phyloP scores from a whole-genome alignment of 208 protist species.

The Angomonas deanei region DNA sequence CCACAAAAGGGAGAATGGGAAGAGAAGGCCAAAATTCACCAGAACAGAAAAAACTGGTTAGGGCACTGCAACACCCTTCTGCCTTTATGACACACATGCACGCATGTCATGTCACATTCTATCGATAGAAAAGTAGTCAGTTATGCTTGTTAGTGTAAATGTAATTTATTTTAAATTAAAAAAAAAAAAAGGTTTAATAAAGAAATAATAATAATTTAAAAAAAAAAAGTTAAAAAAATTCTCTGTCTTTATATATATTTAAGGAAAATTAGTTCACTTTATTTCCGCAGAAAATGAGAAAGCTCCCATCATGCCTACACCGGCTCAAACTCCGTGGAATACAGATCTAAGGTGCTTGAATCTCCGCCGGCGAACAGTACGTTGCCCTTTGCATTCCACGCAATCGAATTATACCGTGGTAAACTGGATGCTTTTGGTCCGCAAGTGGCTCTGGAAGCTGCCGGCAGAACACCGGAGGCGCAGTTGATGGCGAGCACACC shows the following conservation, averaged over 20 bases:
- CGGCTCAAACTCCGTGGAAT: constrained; percentile 18
- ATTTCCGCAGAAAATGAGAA: too few species aligned
- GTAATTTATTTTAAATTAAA: constrained; percentile 4
- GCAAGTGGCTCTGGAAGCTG: constrained; percentile 53
- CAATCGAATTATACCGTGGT: constrained; percentile 70
- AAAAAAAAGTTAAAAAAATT: background rate
- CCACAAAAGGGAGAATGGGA: background rate
- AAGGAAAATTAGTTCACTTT: too few species aligned
- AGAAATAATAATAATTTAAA: background rate
- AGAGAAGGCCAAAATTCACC: background rate
- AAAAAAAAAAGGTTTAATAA: constrained; percentile 11
- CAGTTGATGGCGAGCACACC: constrained; percentile 80
- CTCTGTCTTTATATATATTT: too few species aligned
- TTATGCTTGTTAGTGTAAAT: background rate
- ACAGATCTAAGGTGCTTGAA: constrained; percentile 67
- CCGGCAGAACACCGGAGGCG: constrained; percentile 25
- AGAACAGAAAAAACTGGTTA: background rate
- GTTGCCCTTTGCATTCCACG: constrained; percentile 67
- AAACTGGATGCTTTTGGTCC: constrained; percentile 28
- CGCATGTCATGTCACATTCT: too few species aligned
- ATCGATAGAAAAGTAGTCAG: background rate
- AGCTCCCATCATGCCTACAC: too few species aligned
- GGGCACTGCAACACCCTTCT: too few species aligned
- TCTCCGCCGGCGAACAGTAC: constrained; percentile 75
- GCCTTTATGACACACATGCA: too few species aligned